Evolutionary conservation across 768 basidiomycete genomes (phyloP).

Genomic region (Suillus clintonianus): DNA sequence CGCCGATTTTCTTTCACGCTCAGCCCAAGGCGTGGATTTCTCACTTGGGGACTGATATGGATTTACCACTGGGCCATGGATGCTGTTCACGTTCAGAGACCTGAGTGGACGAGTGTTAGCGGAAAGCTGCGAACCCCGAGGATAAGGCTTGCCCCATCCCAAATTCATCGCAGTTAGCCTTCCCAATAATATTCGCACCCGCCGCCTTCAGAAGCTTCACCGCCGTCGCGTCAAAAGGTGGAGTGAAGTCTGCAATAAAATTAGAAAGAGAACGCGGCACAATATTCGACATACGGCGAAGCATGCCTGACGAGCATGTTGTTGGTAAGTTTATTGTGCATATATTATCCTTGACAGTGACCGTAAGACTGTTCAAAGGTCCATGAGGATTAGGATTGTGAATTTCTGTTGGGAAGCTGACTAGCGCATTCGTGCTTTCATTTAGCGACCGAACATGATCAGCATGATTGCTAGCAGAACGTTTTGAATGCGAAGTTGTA

Average conservation of each 20-base stretch:
- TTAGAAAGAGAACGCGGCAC: background rate
- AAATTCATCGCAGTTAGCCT: conserved; percentile 97
- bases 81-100: conserved; percentile 74
- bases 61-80: conserved; percentile 80
- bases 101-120: conserved; percentile 36
- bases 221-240: conserved; percentile 88
- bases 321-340: conserved; percentile 64
- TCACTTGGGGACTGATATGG: conserved; percentile 47
- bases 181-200: conserved; percentile 79
- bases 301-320: conserved; percentile 79
- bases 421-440: background rate
- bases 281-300: conserved; percentile 49
- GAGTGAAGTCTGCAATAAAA: conserved; percentile 55
- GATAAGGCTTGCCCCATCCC: conserved; percentile 83
- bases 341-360: conserved; percentile 90
- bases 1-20: conserved; percentile 57
- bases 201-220: conserved; percentile 56
- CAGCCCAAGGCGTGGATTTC: conserved; percentile 20
- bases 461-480: background rate
- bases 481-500: background rate
- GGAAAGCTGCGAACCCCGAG: background rate
- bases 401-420: background rate
- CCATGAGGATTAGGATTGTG: conserved; percentile 12
- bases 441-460: background rate
- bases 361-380: conserved; percentile 42